These are phyloP conservation scores for Phaeoacremonium minimum DNA, from an alignment of 2,329 filamentous ascomycete species.

Conservation along the genomic window DNA sequence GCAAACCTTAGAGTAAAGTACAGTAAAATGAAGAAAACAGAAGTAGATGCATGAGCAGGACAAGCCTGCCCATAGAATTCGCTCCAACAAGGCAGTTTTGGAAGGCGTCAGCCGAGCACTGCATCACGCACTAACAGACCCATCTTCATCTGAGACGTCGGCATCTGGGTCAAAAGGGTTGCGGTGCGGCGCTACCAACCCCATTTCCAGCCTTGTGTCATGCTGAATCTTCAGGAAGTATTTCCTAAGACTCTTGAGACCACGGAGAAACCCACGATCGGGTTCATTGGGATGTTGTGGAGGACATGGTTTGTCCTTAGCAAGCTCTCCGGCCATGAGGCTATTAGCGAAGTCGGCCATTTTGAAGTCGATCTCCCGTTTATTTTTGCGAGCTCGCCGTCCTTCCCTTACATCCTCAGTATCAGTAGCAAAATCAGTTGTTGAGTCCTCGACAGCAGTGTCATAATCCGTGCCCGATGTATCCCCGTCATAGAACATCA, in stretches of 20 bases:
- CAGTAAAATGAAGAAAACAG: no score
- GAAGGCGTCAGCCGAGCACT: neutral
- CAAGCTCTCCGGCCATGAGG: constrained; percentile 78
- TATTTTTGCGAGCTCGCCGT: constrained; percentile 43
- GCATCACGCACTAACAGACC: constrained; percentile 24
- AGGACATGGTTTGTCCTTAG: constrained; percentile 64
- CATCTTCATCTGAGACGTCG: constrained; percentile 19
- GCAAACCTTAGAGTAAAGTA: no score
- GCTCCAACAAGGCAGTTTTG: no score
- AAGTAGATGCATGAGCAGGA: no score
- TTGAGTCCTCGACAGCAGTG: constrained; percentile 50
- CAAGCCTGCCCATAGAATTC: no score
- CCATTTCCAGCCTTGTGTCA: constrained; percentile 60
- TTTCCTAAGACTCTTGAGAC: constrained; percentile 69
- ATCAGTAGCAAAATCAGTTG: constrained; percentile 55
- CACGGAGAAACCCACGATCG: constrained; percentile 85
- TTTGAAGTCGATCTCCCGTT: constrained; percentile 78
- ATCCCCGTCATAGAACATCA: constrained; percentile 96
- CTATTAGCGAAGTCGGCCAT: constrained; percentile 99
- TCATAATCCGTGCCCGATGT: constrained; percentile 47
- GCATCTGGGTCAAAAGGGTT: constrained; percentile 7
- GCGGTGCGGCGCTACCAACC: constrained; percentile 23
- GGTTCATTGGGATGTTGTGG: constrained; percentile 76
- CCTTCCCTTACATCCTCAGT: constrained; percentile 39
- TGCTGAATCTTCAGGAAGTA: constrained; percentile 87